phyloP scores from a whole-genome alignment of 805 yeast species.

The Pichia manshurica region DNA sequence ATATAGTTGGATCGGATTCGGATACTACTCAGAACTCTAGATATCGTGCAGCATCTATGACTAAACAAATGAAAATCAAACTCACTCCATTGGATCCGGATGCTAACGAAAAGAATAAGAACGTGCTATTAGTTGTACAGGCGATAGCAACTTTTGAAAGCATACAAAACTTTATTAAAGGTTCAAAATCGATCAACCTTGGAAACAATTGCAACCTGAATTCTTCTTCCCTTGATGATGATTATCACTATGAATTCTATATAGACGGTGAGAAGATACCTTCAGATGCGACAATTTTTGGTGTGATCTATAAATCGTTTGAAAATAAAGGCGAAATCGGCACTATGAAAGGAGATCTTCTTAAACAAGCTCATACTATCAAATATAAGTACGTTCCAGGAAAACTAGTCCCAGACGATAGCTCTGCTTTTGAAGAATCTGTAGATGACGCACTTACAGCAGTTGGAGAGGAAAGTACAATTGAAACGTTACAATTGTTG shows the following conservation, averaged over 20 bases:
- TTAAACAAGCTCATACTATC: constrained; percentile 38
- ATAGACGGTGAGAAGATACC: constrained; percentile 55
- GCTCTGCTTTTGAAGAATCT: constrained; percentile 29
- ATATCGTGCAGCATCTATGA: constrained; percentile 53
- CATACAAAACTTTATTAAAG: constrained; percentile 42
- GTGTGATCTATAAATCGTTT: constrained; percentile 50
- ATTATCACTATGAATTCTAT: constrained; percentile 47
- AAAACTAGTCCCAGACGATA: constrained; percentile 47
- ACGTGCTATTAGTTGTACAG: constrained; percentile 44
- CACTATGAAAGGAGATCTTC: constrained; percentile 35
- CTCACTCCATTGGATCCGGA: constrained; percentile 37
- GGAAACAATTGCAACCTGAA: constrained; percentile 10
- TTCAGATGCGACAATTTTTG: constrained; percentile 65
- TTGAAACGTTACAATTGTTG: constrained; percentile 42
- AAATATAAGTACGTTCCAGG: constrained; percentile 51
- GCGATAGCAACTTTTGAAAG: constrained; percentile 57
- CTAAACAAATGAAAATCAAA: constrained; percentile 62
- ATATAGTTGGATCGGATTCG: constrained; percentile 47
- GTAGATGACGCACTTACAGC: constrained; percentile 26
- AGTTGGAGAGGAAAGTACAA: constrained; percentile 31
- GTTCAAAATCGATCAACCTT: constrained; percentile 2
- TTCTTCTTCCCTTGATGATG: constrained; percentile 17
- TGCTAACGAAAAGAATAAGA: constrained; percentile 24
- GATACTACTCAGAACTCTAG: constrained; percentile 15
- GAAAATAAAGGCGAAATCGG: background rate